Conservation (phyloP, 331 rosid species). For the Malus hybrid region DNA sequence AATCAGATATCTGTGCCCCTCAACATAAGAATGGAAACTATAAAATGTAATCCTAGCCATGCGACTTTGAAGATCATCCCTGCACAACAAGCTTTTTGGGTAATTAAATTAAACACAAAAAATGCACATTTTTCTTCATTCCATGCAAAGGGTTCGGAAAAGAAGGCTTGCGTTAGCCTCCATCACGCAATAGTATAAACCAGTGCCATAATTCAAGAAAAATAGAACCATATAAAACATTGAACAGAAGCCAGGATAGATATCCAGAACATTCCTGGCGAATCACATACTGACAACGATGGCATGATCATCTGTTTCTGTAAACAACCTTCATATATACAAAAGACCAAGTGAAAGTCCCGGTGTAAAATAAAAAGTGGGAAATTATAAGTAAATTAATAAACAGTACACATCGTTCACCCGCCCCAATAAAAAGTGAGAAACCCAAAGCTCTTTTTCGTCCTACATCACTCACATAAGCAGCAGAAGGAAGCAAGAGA, state of each 20-base stretch:
- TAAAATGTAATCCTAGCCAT: not conserved
- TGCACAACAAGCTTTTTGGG: conserved; percentile 7
- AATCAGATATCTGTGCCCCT: not conserved
- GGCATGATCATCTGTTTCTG: conserved; percentile 24
- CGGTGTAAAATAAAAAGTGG: not conserved
- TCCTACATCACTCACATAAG: no score
- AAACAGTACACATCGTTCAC: not conserved
- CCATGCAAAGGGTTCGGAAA: not conserved
- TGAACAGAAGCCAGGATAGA: not conserved
- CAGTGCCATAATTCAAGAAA: not conserved
- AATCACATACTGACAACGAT: conserved; percentile 37
- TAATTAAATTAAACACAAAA: not conserved
- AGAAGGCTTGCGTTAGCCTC: not conserved
- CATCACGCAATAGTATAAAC: not conserved
- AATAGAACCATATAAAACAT: not conserved
- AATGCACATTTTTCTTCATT: not conserved
- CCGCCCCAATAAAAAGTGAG: not conserved
- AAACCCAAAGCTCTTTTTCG: no score
- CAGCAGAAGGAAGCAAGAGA: not conserved
- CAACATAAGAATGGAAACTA: not conserved
- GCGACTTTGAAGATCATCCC: not conserved
- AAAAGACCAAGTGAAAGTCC: conserved; percentile 24
- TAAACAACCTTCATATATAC: conserved; percentile 31
- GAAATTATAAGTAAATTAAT: not conserved
- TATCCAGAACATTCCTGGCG: not conserved